phyloP scores from a whole-genome alignment of 805 yeast species.

The Yamadazyma sp. region DNA sequence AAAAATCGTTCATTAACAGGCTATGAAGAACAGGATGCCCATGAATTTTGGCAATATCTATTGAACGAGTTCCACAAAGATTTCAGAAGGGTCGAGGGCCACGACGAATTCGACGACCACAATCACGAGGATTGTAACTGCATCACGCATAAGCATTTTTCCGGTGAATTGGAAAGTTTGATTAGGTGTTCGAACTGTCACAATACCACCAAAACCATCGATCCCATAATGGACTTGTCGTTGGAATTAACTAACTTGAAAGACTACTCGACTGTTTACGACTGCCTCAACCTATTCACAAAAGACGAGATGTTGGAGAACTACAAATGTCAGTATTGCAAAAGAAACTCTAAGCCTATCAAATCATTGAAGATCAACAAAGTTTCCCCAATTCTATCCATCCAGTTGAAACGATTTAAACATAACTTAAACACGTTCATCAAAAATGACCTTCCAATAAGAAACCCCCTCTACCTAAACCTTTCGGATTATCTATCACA shows the following conservation, averaged over 20 bases:
- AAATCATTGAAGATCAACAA: slow-evolving; percentile 69
- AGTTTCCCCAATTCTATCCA: slow-evolving; percentile 74
- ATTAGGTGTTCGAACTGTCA: slow-evolving; percentile 73
- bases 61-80: slow-evolving; percentile 75
- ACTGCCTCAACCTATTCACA: slow-evolving; percentile 78
- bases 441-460: slow-evolving; percentile 74
- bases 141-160: slow-evolving; percentile 76
- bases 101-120: slow-evolving; percentile 3
- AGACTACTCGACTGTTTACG: slow-evolving; percentile 45
- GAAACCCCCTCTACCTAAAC: slow-evolving; percentile 71
- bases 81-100: slow-evolving; percentile 20
- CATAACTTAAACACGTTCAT: slow-evolving; percentile 49
- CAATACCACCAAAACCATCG: slow-evolving; percentile 65
- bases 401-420: slow-evolving; percentile 82
- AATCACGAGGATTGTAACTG: slow-evolving; percentile 55
- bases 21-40: slow-evolving; percentile 97
- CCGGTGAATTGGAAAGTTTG: slow-evolving; percentile 80
- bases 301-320: slow-evolving; percentile 71
- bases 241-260: slow-evolving; percentile 55
- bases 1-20: slow-evolving; percentile 87
- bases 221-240: slow-evolving; percentile 88
- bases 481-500: slow-evolving; percentile 55
- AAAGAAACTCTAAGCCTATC: slow-evolving; percentile 53
- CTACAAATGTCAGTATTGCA: slow-evolving; percentile 71
- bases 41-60: slow-evolving; percentile 93